Conservation (phyloP, 176 grass and related monocot species). For the Triticum monococcum region DNA sequence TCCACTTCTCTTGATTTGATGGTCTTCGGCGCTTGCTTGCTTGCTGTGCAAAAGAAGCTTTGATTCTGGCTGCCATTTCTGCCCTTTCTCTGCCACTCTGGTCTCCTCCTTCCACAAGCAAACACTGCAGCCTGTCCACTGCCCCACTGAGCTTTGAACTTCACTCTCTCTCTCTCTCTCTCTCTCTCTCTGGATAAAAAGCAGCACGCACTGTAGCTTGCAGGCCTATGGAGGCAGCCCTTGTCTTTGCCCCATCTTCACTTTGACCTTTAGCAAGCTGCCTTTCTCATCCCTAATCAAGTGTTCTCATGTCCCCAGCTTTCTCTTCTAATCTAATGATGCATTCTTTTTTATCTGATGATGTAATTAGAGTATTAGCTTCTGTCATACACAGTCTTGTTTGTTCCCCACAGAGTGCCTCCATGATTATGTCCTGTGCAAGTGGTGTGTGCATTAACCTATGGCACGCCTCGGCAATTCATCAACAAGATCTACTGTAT, state of each 20-base stretch:
- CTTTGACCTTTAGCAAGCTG: slow-evolving; percentile 23
- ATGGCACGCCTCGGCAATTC: slow-evolving; percentile 25
- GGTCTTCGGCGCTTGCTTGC: slow-evolving; percentile 52
- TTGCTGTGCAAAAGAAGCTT: slow-evolving; percentile 72
- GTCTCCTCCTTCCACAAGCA: slow-evolving; percentile 56
- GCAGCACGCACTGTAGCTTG: slow-evolving; percentile 3
- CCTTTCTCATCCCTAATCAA: slow-evolving; percentile 43
- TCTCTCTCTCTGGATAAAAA: slow-evolving; percentile 20
- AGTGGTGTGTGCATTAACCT: slow-evolving; percentile 16
- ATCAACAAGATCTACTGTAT: background rate
- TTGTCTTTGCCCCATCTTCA: slow-evolving; percentile 31
- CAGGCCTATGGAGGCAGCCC: slow-evolving; percentile 13
- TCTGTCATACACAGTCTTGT: background rate
- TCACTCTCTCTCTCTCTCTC: too few species aligned
- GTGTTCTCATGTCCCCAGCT: slow-evolving; percentile 21
- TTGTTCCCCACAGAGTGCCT: background rate
- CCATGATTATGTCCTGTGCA: slow-evolving; percentile 34
- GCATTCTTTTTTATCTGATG: slow-evolving; percentile 3
- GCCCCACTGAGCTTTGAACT: background rate
- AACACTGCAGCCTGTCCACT: slow-evolving; percentile 47
- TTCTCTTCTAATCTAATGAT: slow-evolving; percentile 35
- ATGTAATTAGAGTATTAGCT: background rate
- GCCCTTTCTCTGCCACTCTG: slow-evolving; percentile 33
- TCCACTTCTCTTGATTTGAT: background rate
- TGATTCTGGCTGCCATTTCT: slow-evolving; percentile 47